Evolutionary conservation across 1,284 basidiomycete species (phyloP), one percentile per base, ranked within the genome.

Genomic region (Ustilago crameri): DNA sequence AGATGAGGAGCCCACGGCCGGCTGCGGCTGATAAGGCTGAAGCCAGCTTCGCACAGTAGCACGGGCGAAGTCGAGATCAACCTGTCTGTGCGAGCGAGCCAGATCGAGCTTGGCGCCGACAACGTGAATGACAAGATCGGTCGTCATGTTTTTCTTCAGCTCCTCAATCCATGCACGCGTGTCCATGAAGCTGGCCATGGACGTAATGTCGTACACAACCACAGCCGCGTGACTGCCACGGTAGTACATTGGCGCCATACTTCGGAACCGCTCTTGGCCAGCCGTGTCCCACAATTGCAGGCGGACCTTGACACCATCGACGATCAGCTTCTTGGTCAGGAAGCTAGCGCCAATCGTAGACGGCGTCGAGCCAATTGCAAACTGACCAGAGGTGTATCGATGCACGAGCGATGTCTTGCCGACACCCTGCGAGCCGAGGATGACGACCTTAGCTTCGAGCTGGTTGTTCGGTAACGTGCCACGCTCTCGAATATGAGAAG

Each of bases 161-260:
- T 95, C 76, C 86, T 94, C 91, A 58, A 98, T 87, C 95, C 95
- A 98, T 51, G 91, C 91, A 67, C 91, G 88, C 67, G 97, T 89
- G 84, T 96, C 95, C 64, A 93, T 88, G 85, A 98, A 95, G 47
- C 91, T 92, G 59, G 90, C 87, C 74, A 88, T 87, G 85, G 92
- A 93, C 78, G 96, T 98, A 77, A 98, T 94, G 87, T 98, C 95
- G 86, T 98, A 98, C 76, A 98, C 89, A 67, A 98, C 88, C 52
- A 98, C 89, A 24, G 96, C 95, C 58, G 95, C 95, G 80, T 95
- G 93, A 69, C 95, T 93, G 81, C 95, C 95, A 83, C 96, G 90
- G 87, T 98, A 98, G 87, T 98, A 98, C 92, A 98, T 96, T 60
- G 95, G 95, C 76, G 94, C 93, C 92, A 97, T 94, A 80, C 91